phyloP scores from a whole-genome alignment of 2,329 filamentous ascomycete species.

The Diaporthe vexans region DNA sequence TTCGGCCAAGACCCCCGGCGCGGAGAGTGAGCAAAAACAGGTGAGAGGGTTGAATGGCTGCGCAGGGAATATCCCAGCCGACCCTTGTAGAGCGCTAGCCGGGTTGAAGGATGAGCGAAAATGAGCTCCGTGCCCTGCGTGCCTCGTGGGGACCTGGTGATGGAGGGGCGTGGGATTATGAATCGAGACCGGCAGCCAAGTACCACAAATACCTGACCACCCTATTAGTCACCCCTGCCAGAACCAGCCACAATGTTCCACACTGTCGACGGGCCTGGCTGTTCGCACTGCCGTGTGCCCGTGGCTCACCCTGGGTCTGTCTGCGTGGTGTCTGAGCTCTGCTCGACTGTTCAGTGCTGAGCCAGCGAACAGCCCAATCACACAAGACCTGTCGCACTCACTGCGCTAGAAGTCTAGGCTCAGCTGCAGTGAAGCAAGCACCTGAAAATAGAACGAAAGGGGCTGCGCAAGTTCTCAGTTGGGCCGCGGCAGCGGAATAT shows the following conservation, averaged over 20 bases:
- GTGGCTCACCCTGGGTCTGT: slow-evolving; percentile 5
- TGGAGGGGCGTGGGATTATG: slow-evolving; percentile 45
- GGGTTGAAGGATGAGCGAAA: slow-evolving; percentile 27
- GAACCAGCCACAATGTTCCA: slow-evolving; percentile 41
- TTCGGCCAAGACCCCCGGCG: slow-evolving; percentile 30
- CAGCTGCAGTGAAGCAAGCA: slow-evolving; percentile 34
- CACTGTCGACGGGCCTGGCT: slow-evolving; percentile 31
- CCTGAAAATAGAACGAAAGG: slow-evolving; percentile 38
- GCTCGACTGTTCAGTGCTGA: slow-evolving; percentile 17
- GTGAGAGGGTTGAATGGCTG: slow-evolving; percentile 7
- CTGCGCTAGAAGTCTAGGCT: slow-evolving; percentile 28
- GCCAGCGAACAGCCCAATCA: slow-evolving; percentile 28
- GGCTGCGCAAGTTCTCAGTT: slow-evolving; percentile 30
- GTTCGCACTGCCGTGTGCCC: slow-evolving; percentile 32
- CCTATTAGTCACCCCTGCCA: slow-evolving; percentile 44
- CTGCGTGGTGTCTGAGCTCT: slow-evolving; percentile 20
- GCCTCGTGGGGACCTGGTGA: slow-evolving; percentile 39
- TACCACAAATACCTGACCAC: neutral
- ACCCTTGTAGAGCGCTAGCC: slow-evolving; percentile 24
- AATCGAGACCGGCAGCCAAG: slow-evolving; percentile 37
- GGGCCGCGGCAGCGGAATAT: neutral
- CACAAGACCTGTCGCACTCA: slow-evolving; percentile 19
- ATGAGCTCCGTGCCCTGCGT: slow-evolving; percentile 36
- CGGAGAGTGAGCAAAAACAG: slow-evolving; percentile 24
- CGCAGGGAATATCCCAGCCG: slow-evolving; percentile 28